phyloP scores from a whole-genome alignment of 1,139 yeast species.

The Saccharomyces hybrid region DNA sequence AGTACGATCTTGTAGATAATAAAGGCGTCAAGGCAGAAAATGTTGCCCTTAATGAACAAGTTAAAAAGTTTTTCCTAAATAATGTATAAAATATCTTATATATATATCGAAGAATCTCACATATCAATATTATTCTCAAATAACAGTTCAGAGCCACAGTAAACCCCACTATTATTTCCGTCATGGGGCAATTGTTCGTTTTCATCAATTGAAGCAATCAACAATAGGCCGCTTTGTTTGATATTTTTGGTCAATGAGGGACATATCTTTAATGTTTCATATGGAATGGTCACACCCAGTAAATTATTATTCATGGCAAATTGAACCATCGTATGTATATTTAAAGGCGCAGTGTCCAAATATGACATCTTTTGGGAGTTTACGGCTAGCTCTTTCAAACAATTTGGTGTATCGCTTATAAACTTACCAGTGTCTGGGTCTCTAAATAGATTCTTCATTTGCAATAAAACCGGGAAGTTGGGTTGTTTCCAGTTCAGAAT shows the following conservation, averaged over 20 bases:
- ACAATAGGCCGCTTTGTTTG: constrained; percentile 69
- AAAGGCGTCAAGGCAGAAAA: constrained; percentile 53
- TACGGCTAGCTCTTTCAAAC: constrained; percentile 15
- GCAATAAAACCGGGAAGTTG: constrained; percentile 86
- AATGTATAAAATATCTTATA: background rate
- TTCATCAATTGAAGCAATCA: constrained; percentile 44
- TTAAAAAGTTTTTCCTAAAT: constrained; percentile 37
- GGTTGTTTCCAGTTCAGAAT: constrained; percentile 97
- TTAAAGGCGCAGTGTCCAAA: constrained; percentile 41
- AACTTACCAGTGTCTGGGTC: constrained; percentile 25
- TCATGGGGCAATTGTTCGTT: constrained; percentile 22
- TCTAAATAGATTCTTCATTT: constrained; percentile 56
- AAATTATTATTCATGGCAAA: constrained; percentile 79
- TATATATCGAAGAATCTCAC: constrained; percentile 29
- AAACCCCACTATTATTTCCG: constrained; percentile 66
- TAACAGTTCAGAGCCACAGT: constrained; percentile 56
- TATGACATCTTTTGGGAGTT: constrained; percentile 20
- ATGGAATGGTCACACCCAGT: constrained; percentile 74
- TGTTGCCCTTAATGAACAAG: constrained; percentile 57
- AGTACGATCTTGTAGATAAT: constrained; percentile 38
- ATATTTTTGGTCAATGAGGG: constrained; percentile 72
- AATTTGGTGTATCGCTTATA: constrained; percentile 34
- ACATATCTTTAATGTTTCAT: constrained; percentile 58
- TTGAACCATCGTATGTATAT: constrained; percentile 53
- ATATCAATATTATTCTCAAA: constrained; percentile 66